Evolutionary conservation across 371 early-diverging fungal genomes (phyloP).

Genomic region (Apophysomyces trapeziformis): DNA sequence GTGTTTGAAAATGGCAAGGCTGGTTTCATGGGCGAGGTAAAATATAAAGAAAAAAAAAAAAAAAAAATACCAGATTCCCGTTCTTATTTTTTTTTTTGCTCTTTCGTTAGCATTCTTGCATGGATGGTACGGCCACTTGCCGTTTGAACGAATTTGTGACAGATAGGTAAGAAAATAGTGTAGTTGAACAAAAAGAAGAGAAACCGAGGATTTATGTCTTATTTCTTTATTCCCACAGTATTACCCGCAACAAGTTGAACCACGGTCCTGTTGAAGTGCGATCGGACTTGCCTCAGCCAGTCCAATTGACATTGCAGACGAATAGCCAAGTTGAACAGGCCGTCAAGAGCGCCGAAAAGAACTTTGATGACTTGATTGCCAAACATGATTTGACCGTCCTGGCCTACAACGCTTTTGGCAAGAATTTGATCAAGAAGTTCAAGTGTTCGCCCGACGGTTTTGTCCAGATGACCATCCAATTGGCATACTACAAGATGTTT

Average conservation of each 20-base stretch:
- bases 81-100: not conserved
- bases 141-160: slow-evolving; percentile 73
- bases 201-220: slow-evolving; percentile 32
- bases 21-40: slow-evolving; percentile 89
- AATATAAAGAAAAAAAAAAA: not conserved
- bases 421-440: slow-evolving; percentile 89
- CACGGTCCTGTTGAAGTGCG: slow-evolving; percentile 61
- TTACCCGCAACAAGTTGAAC: slow-evolving; percentile 61
- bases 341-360: slow-evolving; percentile 64
- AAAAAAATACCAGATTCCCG: not conserved
- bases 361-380: slow-evolving; percentile 73
- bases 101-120: slow-evolving; percentile 78
- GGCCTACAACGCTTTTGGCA: slow-evolving; percentile 87
- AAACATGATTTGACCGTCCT: slow-evolving; percentile 84
- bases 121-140: slow-evolving; percentile 94
- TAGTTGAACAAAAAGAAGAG: not conserved
- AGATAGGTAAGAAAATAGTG: slow-evolving; percentile 31
- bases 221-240: slow-evolving; percentile 15
- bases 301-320: slow-evolving; percentile 71
- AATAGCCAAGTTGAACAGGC: slow-evolving; percentile 55
- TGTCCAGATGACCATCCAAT: slow-evolving; percentile 94
- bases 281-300: slow-evolving; percentile 63
- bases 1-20: slow-evolving; percentile 96
- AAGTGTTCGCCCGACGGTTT: slow-evolving; percentile 91
- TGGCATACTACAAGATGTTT: slow-evolving; percentile 92